These are phyloP conservation scores for Alternaria sp. DNA, from an alignment of 2,329 filamentous ascomycete species.

Conservation along the genomic window DNA sequence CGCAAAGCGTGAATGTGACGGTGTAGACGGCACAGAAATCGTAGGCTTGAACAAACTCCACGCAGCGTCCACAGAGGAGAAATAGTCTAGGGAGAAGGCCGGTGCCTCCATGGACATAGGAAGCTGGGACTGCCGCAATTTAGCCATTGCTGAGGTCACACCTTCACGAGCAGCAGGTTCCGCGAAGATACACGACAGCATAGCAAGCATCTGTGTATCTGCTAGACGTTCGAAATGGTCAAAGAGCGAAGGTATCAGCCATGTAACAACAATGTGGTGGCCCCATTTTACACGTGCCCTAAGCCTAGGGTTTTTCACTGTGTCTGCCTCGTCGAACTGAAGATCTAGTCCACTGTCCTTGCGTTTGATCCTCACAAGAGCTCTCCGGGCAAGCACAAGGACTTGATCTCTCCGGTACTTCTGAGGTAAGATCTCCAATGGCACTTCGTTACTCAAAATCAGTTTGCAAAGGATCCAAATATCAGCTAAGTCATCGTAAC, in stretches of 20 bases:
- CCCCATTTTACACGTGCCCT: conserved; percentile 63
- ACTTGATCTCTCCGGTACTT: conserved; percentile 66
- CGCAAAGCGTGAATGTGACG: conserved; percentile 42
- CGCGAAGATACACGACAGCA: conserved; percentile 67
- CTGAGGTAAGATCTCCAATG: conserved; percentile 69
- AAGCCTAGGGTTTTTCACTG: conserved; percentile 50
- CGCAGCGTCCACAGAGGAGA: conserved; percentile 53
- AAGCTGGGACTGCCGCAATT: conserved; percentile 45
- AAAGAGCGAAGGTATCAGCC: conserved; percentile 66
- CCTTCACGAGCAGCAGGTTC: conserved; percentile 56
- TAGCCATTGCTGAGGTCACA: conserved; percentile 50
- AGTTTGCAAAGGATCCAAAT: conserved; percentile 85
- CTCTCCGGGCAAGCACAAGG: conserved; percentile 73
- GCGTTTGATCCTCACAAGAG: conserved; percentile 60
- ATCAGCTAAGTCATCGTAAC: conserved; percentile 74
- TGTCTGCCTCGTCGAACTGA: conserved; percentile 55
- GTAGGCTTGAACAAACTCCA: conserved; percentile 54
- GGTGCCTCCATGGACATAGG: conserved; percentile 55
- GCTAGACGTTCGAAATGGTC: conserved; percentile 66
- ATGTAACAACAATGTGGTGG: conserved; percentile 64
- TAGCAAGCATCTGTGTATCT: conserved; percentile 73
- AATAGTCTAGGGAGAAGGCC: conserved; percentile 58
- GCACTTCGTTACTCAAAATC: conserved; percentile 78
- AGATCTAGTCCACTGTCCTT: conserved; percentile 60
- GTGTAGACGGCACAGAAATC: conserved; percentile 44